These are phyloP conservation scores for Atkinsonella hypoxylon DNA, from an alignment of 2,329 filamentous ascomycete genomes.

Conservation along the genomic window DNA sequence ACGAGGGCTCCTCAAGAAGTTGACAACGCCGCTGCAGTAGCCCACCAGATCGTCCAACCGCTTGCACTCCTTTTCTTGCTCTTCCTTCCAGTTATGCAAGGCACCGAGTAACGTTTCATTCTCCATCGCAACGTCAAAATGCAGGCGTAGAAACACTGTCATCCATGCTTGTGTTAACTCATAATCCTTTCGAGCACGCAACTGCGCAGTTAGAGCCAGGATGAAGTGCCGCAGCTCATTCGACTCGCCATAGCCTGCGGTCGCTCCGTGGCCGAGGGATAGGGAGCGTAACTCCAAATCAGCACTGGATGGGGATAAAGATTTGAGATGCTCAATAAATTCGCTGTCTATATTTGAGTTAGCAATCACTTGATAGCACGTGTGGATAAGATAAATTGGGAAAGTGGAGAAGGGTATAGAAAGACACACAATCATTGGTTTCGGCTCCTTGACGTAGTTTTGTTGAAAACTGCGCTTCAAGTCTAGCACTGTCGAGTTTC, in stretches of 20 bases:
- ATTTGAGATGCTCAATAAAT: slow-evolving; percentile 69
- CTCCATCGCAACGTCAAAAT: slow-evolving; percentile 47
- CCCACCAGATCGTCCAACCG: slow-evolving; percentile 68
- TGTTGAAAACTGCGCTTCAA: slow-evolving; percentile 46
- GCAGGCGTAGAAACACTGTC: slow-evolving; percentile 78
- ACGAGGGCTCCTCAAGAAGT: slow-evolving; percentile 58
- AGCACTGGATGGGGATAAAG: slow-evolving; percentile 69
- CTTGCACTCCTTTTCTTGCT: slow-evolving; percentile 59
- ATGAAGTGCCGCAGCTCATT: slow-evolving; percentile 75
- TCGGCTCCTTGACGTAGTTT: slow-evolving; percentile 42
- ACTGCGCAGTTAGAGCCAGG: slow-evolving; percentile 58
- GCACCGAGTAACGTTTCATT: slow-evolving; percentile 42
- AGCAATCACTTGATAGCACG: slow-evolving; percentile 7
- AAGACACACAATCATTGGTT: slow-evolving; percentile 46
- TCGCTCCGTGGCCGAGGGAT: slow-evolving; percentile 28
- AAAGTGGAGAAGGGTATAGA: neutral
- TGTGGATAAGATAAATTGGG: slow-evolving; percentile 6
- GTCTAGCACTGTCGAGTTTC: slow-evolving; percentile 46
- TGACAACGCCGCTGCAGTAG: slow-evolving; percentile 77
- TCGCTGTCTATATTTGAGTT: slow-evolving; percentile 35
- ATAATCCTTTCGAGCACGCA: slow-evolving; percentile 66
- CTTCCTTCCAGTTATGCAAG: slow-evolving; percentile 56
- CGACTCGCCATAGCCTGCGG: slow-evolving; percentile 25
- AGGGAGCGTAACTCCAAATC: slow-evolving; percentile 87
- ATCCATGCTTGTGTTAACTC: slow-evolving; percentile 96